These are phyloP conservation scores for Myrica gale DNA, from an alignment of 306 rosid species.

Conservation along the genomic window DNA sequence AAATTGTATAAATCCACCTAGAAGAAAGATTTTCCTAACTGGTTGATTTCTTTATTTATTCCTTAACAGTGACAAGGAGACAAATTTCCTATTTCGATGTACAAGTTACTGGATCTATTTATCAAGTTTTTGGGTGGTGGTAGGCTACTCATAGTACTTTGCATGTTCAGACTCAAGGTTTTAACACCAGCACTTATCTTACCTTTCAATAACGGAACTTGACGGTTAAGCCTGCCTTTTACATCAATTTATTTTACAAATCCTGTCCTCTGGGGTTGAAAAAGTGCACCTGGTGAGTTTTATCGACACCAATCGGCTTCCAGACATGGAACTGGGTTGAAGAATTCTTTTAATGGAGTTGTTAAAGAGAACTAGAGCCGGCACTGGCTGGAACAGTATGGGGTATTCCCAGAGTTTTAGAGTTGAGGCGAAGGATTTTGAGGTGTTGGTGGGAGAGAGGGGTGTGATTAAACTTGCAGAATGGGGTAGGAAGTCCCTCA, in stretches of 20 bases:
- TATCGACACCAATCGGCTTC: too few relatives aligned
- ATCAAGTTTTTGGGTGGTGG: background rate
- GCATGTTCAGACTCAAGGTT: background rate
- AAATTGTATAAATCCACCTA: too few relatives aligned
- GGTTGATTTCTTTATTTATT: background rate
- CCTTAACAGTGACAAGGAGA: background rate
- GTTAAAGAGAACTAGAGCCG: too few relatives aligned
- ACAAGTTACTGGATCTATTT: background rate
- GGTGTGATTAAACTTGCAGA: too few relatives aligned
- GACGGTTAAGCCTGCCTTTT: conserved; percentile 29
- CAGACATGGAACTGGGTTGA: too few relatives aligned
- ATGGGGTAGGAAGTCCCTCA: too few relatives aligned
- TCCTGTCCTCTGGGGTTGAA: conserved; percentile 21
- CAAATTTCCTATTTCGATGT: background rate
- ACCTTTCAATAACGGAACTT: background rate
- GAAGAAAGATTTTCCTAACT: background rate
- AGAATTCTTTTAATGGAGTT: too few relatives aligned
- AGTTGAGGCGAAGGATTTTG: too few relatives aligned
- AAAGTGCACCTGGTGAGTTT: conserved; percentile 27
- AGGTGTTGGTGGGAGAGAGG: too few relatives aligned
- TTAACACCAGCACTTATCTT: background rate
- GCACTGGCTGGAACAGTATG: too few relatives aligned
- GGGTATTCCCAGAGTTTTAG: too few relatives aligned
- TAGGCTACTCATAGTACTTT: background rate
- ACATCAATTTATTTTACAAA: conserved; percentile 14